Conservation (phyloP, 176 grass and related monocot genomes). For the Avena eriantha region DNA sequence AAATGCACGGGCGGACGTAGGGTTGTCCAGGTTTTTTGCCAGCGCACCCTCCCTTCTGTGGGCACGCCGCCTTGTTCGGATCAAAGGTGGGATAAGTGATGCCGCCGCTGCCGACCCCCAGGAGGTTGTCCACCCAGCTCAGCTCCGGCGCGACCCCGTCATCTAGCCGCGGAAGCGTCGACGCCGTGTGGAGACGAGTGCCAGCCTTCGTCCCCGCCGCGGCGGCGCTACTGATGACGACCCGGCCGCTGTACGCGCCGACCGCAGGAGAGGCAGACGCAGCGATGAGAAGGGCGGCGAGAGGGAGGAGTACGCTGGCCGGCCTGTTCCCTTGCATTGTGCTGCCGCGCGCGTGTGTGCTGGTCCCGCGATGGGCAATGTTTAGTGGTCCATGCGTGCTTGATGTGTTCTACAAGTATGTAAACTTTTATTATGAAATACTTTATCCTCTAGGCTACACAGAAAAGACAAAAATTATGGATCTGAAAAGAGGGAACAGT, state of each 20-base stretch:
- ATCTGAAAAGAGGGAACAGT: too few relatives aligned
- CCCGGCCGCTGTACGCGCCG: not conserved
- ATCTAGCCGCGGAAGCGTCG: not conserved
- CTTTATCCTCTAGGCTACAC: too few relatives aligned
- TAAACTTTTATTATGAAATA: too few relatives aligned
- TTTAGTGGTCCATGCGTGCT: not conserved
- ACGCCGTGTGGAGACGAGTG: not conserved
- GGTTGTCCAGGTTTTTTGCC: too few relatives aligned
- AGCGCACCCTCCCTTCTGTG: too few relatives aligned
- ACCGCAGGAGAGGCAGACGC: not conserved
- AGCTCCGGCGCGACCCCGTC: not conserved
- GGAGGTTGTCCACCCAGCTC: not conserved
- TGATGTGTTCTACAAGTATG: too few relatives aligned
- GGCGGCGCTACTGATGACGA: not conserved
- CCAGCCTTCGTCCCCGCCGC: not conserved
- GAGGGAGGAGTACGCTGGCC: not conserved
- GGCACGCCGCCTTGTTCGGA: not conserved
- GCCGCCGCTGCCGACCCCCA: too few relatives aligned
- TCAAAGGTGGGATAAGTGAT: too few relatives aligned
- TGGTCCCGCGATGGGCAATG: not conserved
- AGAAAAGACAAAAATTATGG: too few relatives aligned
- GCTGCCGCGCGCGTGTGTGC: not conserved
- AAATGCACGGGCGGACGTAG: too few relatives aligned
- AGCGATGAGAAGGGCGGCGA: conserved; percentile 1
- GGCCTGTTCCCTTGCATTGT: not conserved